Base-by-base conservation (phyloP, 331 rosid genomes). In the Saraca asoca region DNA sequence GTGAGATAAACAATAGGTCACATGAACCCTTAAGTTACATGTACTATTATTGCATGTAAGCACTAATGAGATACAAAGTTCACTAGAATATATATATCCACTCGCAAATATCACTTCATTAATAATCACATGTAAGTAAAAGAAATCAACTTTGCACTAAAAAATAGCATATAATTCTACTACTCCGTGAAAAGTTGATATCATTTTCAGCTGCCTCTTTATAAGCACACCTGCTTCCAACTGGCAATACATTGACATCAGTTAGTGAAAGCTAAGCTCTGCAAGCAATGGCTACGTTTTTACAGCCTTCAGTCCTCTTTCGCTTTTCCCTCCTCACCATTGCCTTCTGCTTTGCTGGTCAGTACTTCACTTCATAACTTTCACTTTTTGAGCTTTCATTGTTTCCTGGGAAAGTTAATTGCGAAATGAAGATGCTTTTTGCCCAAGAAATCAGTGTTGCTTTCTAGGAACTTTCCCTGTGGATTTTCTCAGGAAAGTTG, bases 281-380 rank as follows among this genome's bases (percentile, higher is more conserved):
- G 13, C 43, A 55, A 31, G 48, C 60, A 65, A 88, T 85, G 95
- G 72, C 76, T n/a, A 42, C 62, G 18, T 53, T 66, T 59, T 80
- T 66, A 5, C 70, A 10, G 0, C 33, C 38, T 63, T 74, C 83
- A 14, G 2, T 51, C 50, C 33, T 77, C 42, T 57, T 75, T 64
- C 56, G 12, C 61, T 48, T 77, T 75, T 57, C 67, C 41, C 72
- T 89, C 62, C 56, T 64, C 12, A 11, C 66, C 68, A 50, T 63
- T 55, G 12, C 66, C 9, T 43, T 87, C 44, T 2, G 6, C 64
- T 42, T 74, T 12, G 73, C 87, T 39, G 88, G 96, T 86, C 9
- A 39, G 69, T 68, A 41, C 50, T 19, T 42, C 33, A 5, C 2
- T 18, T 64, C n/a, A 24, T n/a, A n/a, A n/a, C n/a, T n/a, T n/a